These are phyloP conservation scores for Aspergillus alliaceus DNA, from an alignment of 2,329 filamentous ascomycete genomes.

Conservation along the genomic window DNA sequence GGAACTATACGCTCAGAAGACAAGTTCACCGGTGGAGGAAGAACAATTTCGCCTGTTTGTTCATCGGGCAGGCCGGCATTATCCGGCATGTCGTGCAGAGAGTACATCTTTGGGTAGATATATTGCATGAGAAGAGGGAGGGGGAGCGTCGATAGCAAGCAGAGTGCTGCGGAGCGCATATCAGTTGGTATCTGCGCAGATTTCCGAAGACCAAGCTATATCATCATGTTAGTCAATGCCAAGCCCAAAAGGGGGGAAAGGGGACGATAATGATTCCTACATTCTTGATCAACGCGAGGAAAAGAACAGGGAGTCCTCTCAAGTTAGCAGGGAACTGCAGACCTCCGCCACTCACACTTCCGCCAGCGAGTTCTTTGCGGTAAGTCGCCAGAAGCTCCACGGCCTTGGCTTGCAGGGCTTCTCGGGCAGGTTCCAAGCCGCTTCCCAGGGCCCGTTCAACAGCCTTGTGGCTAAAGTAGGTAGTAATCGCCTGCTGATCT, in stretches of 20 bases:
- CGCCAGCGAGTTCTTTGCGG: slow-evolving; percentile 92
- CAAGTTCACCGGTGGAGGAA: slow-evolving; percentile 81
- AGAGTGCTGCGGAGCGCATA: slow-evolving; percentile 87
- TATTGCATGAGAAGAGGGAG: slow-evolving; percentile 89
- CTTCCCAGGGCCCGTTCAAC: slow-evolving; percentile 85
- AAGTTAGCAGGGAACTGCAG: slow-evolving; percentile 94
- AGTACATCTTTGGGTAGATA: slow-evolving; percentile 83
- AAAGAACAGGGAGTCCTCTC: slow-evolving; percentile 81
- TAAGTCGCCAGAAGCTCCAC: slow-evolving; percentile 93
- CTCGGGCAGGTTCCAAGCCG: slow-evolving; percentile 85
- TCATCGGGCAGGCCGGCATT: slow-evolving; percentile 82
- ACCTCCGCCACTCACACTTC: slow-evolving; percentile 88
- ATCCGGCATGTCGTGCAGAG: slow-evolving; percentile 93
- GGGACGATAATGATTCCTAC: slow-evolving; percentile 52
- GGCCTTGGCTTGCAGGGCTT: slow-evolving; percentile 86
- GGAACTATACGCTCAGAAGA: slow-evolving; percentile 84
- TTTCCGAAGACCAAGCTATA: slow-evolving; percentile 74
- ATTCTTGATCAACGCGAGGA: slow-evolving; percentile 94
- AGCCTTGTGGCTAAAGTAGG: slow-evolving; percentile 96
- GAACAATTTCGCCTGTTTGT: slow-evolving; percentile 81
- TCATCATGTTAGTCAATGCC: slow-evolving; percentile 23
- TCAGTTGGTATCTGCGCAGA: slow-evolving; percentile 93
- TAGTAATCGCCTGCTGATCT: slow-evolving; percentile 88
- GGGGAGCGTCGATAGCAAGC: slow-evolving; percentile 88
- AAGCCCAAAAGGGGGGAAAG: not conserved